phyloP scores from a whole-genome alignment of 2,329 filamentous ascomycete species.

The Sclerotinia glacialis region DNA sequence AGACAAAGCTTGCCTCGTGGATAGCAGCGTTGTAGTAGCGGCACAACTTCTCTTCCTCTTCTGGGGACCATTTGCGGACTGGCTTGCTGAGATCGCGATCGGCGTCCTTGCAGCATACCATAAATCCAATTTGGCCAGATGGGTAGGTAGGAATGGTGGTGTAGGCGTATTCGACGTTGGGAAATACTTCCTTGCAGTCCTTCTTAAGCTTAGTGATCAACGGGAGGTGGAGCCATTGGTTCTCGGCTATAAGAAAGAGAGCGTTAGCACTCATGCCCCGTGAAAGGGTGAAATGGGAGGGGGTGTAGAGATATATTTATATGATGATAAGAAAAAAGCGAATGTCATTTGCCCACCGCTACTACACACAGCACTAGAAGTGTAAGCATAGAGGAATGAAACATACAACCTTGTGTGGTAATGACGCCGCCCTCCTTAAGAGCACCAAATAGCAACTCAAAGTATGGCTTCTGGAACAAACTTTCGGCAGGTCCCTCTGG shows the following conservation, averaged over 20 bases:
- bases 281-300: slow-evolving; percentile 23
- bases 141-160: slow-evolving; percentile 99
- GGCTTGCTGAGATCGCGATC: slow-evolving; percentile 81
- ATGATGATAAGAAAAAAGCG: slow-evolving; percentile 16
- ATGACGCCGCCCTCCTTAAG: slow-evolving; percentile 95
- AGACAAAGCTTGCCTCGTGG: slow-evolving; percentile 88
- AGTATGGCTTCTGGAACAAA: slow-evolving; percentile 98
- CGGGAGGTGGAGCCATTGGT: slow-evolving; percentile 96
- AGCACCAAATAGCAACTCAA: slow-evolving; percentile 86
- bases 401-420: slow-evolving; percentile 99
- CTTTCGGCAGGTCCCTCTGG: slow-evolving; percentile 94
- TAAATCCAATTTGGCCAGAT: slow-evolving; percentile 98
- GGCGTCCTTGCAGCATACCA: slow-evolving; percentile 97
- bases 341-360: slow-evolving; percentile 17
- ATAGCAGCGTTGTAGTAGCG: slow-evolving; percentile 97
- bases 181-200: slow-evolving; percentile 95
- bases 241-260: slow-evolving; percentile 67
- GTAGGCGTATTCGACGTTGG: slow-evolving; percentile 96
- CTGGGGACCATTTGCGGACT: slow-evolving; percentile 72
- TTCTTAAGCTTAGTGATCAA: slow-evolving; percentile 96
- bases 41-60: slow-evolving; percentile 92
- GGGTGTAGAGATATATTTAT: neutral
- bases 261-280: slow-evolving; percentile 22
- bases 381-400: slow-evolving; percentile 33
- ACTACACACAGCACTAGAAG: slow-evolving; percentile 53